These are phyloP conservation scores for Mycena chlorophos DNA, from an alignment of 768 basidiomycete species.

Conservation along the genomic window DNA sequence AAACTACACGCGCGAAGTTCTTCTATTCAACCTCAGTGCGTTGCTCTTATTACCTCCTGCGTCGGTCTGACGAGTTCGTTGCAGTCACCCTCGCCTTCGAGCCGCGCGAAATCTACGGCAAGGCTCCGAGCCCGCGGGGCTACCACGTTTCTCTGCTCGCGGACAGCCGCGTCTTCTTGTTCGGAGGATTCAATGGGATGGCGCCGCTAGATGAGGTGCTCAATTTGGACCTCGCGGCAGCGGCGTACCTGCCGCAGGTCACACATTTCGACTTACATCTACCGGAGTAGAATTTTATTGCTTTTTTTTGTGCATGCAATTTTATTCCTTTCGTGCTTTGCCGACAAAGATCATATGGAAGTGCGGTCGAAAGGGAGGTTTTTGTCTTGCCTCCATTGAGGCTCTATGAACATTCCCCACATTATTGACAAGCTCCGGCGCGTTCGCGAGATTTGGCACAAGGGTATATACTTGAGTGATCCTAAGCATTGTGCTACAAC, in stretches of 20 bases:
- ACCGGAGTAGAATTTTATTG: constrained; percentile 12
- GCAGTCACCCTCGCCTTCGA: constrained; percentile 87
- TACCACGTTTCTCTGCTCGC: constrained; percentile 83
- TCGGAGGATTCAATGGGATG: constrained; percentile 87
- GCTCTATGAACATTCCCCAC: too few relatives aligned
- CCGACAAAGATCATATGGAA: too few relatives aligned
- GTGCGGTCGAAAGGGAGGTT: too few relatives aligned
- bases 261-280: constrained; percentile 68
- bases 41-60: neutral
- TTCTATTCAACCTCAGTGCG: constrained; percentile 85
- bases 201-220: constrained; percentile 84
- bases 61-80: neutral
- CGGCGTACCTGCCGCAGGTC: constrained; percentile 88
- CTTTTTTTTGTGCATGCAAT: neutral
- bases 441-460: too few relatives aligned
- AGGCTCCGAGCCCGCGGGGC: constrained; percentile 70
- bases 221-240: constrained; percentile 81
- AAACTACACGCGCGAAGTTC: constrained; percentile 70
- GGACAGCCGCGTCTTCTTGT: constrained; percentile 81
- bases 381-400: too few relatives aligned
- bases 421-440: too few relatives aligned
- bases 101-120: constrained; percentile 63
- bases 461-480: too few relatives aligned
- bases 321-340: too few relatives aligned
- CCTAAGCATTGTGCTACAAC: too few relatives aligned